A percentile compares a stretch with the other conserved stretches of the same genome.
These are phyloP conservation scores for Aspergillus candidus DNA, from an alignment of 2,329 filamentous ascomycete species.

Conservation along the genomic window DNA sequence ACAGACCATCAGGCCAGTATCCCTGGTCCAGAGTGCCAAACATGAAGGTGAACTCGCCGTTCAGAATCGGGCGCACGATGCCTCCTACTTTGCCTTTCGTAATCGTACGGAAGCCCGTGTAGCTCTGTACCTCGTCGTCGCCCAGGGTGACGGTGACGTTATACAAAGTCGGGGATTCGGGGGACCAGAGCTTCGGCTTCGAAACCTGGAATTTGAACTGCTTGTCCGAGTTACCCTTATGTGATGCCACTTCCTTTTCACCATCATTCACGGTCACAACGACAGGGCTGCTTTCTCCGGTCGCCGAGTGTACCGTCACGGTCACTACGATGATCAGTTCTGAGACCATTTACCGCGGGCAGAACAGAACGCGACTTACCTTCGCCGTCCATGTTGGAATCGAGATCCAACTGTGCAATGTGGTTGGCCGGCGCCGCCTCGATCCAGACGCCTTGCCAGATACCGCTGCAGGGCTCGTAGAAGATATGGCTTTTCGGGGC, in stretches of 20 bases:
- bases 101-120: conserved; percentile 64
- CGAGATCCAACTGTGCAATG: conserved; percentile 55
- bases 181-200: conserved; percentile 59
- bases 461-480: conserved; percentile 66
- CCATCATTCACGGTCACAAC: conserved; percentile 35
- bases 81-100: conserved; percentile 52
- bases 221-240: conserved; percentile 43
- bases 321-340: conserved; percentile 39
- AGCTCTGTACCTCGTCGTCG: conserved; percentile 54
- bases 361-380: conserved; percentile 29
- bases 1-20: conserved; percentile 64
- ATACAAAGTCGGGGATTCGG: conserved; percentile 57
- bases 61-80: conserved; percentile 56
- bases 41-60: conserved; percentile 62
- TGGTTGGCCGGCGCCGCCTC: conserved; percentile 55
- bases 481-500: conserved; percentile 51
- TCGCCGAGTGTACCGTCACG: conserved; percentile 49
- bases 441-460: conserved; percentile 70
- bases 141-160: conserved; percentile 53
- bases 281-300: conserved; percentile 29
- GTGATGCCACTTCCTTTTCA: conserved; percentile 39
- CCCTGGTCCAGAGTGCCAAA: conserved; percentile 67
- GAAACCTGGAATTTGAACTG: conserved; percentile 52
- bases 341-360: conserved; percentile 1
- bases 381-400: conserved; percentile 51